Evolutionary conservation across 495 filamentous ascomycete genomes (phyloP), one percentile per base, ranked within the genome.

Genomic region (Cercophora scortea): DNA sequence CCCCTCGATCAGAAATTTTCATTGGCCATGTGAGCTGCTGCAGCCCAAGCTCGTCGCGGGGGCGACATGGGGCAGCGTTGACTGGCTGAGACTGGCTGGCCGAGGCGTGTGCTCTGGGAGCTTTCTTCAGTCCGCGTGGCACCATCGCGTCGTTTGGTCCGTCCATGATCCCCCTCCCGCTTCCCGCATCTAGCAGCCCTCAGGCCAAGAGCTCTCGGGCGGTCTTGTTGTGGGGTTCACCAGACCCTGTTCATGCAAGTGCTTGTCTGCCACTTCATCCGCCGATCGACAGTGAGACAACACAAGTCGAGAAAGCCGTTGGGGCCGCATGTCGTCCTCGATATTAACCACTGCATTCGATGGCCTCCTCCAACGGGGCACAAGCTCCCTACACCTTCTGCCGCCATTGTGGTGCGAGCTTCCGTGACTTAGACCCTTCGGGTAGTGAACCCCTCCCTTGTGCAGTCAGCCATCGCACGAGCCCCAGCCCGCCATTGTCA

Each of bases 21-120:
- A 57, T 48, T 58, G 48, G 52, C 55, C 65, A 62, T 66, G 63
- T 64, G 61, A 62, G 54, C 60, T 57, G 49, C 53, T 51, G 39
- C 47, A 13, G 16, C 44, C 25, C 25, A 25, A 41, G 32, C 25
- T 48, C 18, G 40, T 45, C 48, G 53, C 50, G 42, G 18, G n/a
- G 54, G 35, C 45, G 45, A 32, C 7, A 44, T 44, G 42, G 11
- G 10, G 38, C 38, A 40, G 25, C 25, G 25, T 25, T 25, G 25
- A 25, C 25, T 25, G 25, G 5, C n/a, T n/a, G n/a, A n/a, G n/a
- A n/a, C n/a, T n/a, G n/a, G n/a, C n/a, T 25, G 25, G 25, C 2
- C 25, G 25, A 5, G 5, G 25, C 5, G 10, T 40, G 13, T 44
- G 13, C 42, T 44, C 13, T 17, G 42, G 41, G 15, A 47, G 43